Conservation (phyloP, 2,329 filamentous ascomycete species). For the Didymosphaeria variabile region DNA sequence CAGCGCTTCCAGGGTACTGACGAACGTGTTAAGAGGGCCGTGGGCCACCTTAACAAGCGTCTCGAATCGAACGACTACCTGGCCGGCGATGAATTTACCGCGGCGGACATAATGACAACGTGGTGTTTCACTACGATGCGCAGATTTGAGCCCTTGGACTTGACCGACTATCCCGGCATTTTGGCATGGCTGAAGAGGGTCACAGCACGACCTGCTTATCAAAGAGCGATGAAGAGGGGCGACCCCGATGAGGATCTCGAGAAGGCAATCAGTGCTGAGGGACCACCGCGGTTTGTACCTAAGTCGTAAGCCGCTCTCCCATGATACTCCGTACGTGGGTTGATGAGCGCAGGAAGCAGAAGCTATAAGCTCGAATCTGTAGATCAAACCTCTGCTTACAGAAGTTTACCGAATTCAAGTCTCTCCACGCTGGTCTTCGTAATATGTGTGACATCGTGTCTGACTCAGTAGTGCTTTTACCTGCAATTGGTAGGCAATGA, state of each 20-base stretch:
- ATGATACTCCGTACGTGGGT: conserved; percentile 2
- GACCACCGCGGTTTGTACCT: conserved; percentile 28
- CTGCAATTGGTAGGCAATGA: too few species aligned
- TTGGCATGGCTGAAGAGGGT: conserved; percentile 40
- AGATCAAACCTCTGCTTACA: background rate
- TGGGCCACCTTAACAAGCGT: conserved; percentile 61
- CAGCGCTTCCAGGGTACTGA: conserved; percentile 48
- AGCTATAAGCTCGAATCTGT: background rate
- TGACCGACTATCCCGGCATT: conserved; percentile 43
- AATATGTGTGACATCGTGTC: background rate
- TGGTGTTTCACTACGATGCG: conserved; percentile 70
- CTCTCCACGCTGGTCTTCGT: background rate
- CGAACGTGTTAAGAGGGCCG: conserved; percentile 47
- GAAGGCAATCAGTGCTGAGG: conserved; percentile 37
- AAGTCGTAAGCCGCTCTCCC: conserved; percentile 29
- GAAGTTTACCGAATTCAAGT: background rate
- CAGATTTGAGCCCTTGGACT: conserved; percentile 56
- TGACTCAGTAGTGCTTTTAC: background rate
- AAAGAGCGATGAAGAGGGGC: conserved; percentile 64
- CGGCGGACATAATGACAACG: conserved; percentile 71
- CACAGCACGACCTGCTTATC: conserved; percentile 40
- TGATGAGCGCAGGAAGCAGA: conserved; percentile 6
- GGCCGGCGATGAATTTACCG: conserved; percentile 69
- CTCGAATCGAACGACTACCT: conserved; percentile 62
- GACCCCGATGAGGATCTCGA: conserved; percentile 57